Evolutionary conservation across 768 basidiomycete genomes (phyloP).

Genomic region (Auricularia sp.): DNA sequence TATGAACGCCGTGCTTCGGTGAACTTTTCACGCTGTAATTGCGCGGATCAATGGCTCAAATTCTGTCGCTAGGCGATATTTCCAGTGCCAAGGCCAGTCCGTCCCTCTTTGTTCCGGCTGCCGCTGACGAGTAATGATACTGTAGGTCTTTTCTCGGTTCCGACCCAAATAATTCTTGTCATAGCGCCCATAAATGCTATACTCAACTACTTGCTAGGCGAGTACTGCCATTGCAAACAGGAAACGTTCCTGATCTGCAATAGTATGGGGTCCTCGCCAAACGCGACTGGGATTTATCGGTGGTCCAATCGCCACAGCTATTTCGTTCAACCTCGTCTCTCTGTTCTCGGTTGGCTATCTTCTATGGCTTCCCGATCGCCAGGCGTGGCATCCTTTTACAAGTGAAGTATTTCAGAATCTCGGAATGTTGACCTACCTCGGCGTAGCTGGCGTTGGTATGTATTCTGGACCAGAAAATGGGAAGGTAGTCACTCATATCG

Average conservation of each 20-base stretch:
- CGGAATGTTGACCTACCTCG: conserved; percentile 60
- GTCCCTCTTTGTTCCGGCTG: too few species aligned
- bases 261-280: conserved; percentile 73
- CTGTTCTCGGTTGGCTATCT: conserved; percentile 55
- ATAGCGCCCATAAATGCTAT: conserved; percentile 80
- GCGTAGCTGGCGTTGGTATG: conserved; percentile 68
- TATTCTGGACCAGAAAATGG: conserved; percentile 11
- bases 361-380: conserved; percentile 48
- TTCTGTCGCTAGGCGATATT: conserved; percentile 43
- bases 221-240: conserved; percentile 7
- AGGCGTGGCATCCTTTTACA: conserved; percentile 73
- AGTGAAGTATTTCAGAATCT: conserved; percentile 56
- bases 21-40: too few species aligned
- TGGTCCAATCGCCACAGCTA: conserved; percentile 81
- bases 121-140: too few species aligned
- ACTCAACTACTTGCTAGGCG: conserved; percentile 80
- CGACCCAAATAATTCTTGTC: conserved; percentile 71
- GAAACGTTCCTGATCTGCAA: neutral
- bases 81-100: conserved; percentile 66
- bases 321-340: conserved; percentile 82
- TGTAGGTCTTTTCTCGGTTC: conserved; percentile 68
- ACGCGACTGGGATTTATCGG: conserved; percentile 84
- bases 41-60: too few species aligned
- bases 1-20: conserved; percentile 48
- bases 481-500: neutral